A percentile compares a stretch with the other conserved stretches of the same genome.
Evolutionary conservation across 306 rosid genomes (phyloP).

Genomic region (Pterocarpus santalinus): DNA sequence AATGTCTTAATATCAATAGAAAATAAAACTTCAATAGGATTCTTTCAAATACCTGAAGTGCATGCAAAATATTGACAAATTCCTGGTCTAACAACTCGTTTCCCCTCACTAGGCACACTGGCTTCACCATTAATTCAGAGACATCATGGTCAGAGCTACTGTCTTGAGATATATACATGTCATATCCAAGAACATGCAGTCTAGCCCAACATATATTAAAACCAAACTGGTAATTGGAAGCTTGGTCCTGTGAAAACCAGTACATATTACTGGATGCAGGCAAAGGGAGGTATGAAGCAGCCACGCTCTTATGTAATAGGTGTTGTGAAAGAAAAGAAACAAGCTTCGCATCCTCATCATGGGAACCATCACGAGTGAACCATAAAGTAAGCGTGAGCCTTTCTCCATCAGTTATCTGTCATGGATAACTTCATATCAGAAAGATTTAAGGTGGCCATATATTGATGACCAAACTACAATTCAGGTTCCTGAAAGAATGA

Average conservation of each 20-base stretch:
- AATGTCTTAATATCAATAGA: slow-evolving; percentile 7
- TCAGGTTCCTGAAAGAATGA: not conserved
- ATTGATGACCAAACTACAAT: slow-evolving; percentile 25
- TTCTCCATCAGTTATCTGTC: slow-evolving; percentile 87
- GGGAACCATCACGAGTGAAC: slow-evolving; percentile 85
- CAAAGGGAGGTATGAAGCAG: slow-evolving; percentile 63
- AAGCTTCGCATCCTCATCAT: slow-evolving; percentile 89
- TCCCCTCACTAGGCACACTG: slow-evolving; percentile 63
- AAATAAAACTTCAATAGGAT: not conserved
- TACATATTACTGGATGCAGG: slow-evolving; percentile 91
- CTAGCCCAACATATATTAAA: slow-evolving; percentile 92
- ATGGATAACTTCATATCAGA: slow-evolving; percentile 50
- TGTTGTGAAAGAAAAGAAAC: slow-evolving; percentile 73
- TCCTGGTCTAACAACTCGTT: slow-evolving; percentile 65
- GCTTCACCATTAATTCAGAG: slow-evolving; percentile 61
- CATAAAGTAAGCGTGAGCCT: slow-evolving; percentile 92
- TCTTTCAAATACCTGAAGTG: slow-evolving; percentile 77
- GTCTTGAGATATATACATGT: slow-evolving; percentile 59
- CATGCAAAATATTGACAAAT: slow-evolving; percentile 85
- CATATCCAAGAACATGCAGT: slow-evolving; percentile 76
- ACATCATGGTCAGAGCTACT: slow-evolving; percentile 51
- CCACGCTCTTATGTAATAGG: slow-evolving; percentile 48
- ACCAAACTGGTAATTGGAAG: slow-evolving; percentile 57
- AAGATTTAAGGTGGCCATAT: slow-evolving; percentile 37
- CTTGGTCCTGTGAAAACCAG: slow-evolving; percentile 76